A percentile compares a stretch with the other conserved stretches of the same genome.
phyloP scores from a whole-genome alignment of 2,329 filamentous ascomycete species.

The Xylogone sp. region DNA sequence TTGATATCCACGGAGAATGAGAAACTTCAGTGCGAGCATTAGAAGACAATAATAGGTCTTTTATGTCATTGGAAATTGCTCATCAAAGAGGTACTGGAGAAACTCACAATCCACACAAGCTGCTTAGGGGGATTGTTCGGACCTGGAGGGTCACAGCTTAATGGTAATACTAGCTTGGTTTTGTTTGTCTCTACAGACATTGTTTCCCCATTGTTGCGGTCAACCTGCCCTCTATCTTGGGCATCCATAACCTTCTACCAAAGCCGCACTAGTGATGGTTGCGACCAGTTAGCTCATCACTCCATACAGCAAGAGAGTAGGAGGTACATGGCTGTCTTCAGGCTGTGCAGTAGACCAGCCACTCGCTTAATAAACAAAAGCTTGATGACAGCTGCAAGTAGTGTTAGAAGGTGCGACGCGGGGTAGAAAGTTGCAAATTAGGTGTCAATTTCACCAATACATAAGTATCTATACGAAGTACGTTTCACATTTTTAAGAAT shows the following conservation, averaged over 20 bases:
- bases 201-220: slow-evolving; percentile 1
- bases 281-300: too few relatives aligned
- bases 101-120: slow-evolving; percentile 81
- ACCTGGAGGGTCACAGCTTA: slow-evolving; percentile 81
- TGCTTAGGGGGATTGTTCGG: slow-evolving; percentile 66
- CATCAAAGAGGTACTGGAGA: background rate
- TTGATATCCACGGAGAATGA: slow-evolving; percentile 1
- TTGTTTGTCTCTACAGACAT: slow-evolving; percentile 19
- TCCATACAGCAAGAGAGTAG: background rate
- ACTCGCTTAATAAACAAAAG: too few relatives aligned
- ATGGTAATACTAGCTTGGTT: slow-evolving; percentile 61
- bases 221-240: slow-evolving; percentile 11
- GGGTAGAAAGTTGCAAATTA: background rate
- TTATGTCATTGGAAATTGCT: background rate
- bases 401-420: background rate
- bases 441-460: too few relatives aligned
- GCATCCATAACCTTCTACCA: slow-evolving; percentile 13
- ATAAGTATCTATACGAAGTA: too few relatives aligned
- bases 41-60: background rate
- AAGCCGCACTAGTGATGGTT: too few relatives aligned
- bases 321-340: background rate
- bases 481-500: too few relatives aligned
- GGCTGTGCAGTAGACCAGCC: background rate
- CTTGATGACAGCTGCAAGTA: too few relatives aligned
- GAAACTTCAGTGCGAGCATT: background rate